Evolutionary conservation across 73 alveolate species (phyloP).

Genomic region (Paramecium caudatum): DNA sequence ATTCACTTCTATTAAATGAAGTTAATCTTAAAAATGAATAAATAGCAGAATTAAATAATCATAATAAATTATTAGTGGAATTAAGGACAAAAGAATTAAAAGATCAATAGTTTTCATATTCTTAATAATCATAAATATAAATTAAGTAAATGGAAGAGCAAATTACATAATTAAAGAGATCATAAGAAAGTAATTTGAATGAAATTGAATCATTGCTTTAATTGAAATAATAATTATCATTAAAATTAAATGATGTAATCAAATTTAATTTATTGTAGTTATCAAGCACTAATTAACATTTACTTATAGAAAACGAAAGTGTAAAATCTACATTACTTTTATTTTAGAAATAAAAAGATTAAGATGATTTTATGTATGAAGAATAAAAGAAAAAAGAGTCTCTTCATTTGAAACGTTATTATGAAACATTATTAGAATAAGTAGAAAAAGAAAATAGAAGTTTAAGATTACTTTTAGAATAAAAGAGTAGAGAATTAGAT

Average conservation of each 20-base stretch:
- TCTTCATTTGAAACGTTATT: conserved; percentile 44
- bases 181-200: conserved; percentile 20
- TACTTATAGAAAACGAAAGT: conserved; percentile 58
- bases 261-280: neutral
- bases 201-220: conserved; percentile 5
- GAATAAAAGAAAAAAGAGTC: conserved; percentile 55
- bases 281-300: conserved; percentile 48
- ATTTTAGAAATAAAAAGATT: conserved; percentile 33
- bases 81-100: conserved; percentile 28
- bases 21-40: conserved; percentile 23
- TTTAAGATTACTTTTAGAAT: conserved; percentile 31
- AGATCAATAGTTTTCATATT: neutral
- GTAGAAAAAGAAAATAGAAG: conserved; percentile 62
- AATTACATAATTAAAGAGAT: neutral
- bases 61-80: conserved; percentile 31
- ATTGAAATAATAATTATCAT: neutral
- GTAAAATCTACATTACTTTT: conserved; percentile 16
- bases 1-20: neutral
- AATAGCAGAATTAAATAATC: conserved; percentile 39
- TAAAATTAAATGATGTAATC: conserved; percentile 57
- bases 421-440: conserved; percentile 67
- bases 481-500: conserved; percentile 60
- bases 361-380: conserved; percentile 60
- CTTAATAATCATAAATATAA: neutral
- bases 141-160: conserved; percentile 42